phyloP scores from a whole-genome alignment of 2,329 filamentous ascomycete species.

The Colletotrichum sidae region DNA sequence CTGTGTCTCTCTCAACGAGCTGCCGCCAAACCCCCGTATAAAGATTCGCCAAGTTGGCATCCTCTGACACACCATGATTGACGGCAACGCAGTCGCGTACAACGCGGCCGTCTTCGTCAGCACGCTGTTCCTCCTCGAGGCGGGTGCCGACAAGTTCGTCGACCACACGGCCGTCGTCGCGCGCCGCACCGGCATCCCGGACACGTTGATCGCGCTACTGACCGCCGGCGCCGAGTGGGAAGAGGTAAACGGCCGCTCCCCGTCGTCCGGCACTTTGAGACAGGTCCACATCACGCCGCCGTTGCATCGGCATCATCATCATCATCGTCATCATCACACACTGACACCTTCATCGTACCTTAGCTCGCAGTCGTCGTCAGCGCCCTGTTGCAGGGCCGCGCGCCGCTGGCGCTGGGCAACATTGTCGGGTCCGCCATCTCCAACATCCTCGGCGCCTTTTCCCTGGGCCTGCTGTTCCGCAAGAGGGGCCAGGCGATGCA shows the following conservation, averaged over 20 bases:
- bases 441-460: conserved; percentile 67
- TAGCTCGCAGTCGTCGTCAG: conserved; percentile 53
- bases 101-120: conserved; percentile 56
- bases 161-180: conserved; percentile 62
- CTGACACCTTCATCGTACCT: conserved; percentile 38
- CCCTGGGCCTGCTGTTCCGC: conserved; percentile 60
- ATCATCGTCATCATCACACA: conserved; percentile 41
- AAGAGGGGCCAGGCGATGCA: conserved; percentile 37
- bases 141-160: conserved; percentile 64
- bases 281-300: too few relatives aligned
- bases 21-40: too few relatives aligned
- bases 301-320: too few relatives aligned
- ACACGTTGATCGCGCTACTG: conserved; percentile 61
- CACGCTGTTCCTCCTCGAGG: conserved; percentile 61
- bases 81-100: conserved; percentile 21
- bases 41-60: too few relatives aligned
- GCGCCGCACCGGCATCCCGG: conserved; percentile 55
- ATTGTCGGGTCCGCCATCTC: conserved; percentile 65
- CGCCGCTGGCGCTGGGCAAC: conserved; percentile 64
- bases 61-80: background rate
- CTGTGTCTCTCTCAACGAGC: too few relatives aligned
- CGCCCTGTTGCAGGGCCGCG: conserved; percentile 56
- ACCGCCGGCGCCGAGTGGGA: conserved; percentile 68
- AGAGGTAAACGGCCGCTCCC: conserved; percentile 53
- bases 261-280: too few relatives aligned